Evolutionary conservation across 1,284 basidiomycete genomes (phyloP), one percentile per base, ranked within the genome.

Genomic region (Abortiporus biennis): DNA sequence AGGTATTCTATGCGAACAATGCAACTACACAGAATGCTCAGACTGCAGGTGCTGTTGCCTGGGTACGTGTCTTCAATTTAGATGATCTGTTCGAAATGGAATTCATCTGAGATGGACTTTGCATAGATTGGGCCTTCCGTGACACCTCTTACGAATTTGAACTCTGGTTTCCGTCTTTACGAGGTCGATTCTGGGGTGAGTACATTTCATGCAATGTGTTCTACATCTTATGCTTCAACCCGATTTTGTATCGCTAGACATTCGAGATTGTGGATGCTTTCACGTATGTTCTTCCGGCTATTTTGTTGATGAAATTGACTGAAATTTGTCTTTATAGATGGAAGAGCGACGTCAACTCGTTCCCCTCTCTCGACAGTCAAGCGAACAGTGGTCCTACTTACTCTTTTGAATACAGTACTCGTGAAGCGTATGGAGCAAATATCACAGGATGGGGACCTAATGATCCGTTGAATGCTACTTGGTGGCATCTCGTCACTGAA

Each of bases 401-500:
- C 54, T 57, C 64, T 25, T 78, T 79, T 50, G 84, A 89, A 59
- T 90, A 91, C 59, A 81, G 67, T 50, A 80, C 85, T 6, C 76
- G 88, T 25, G 66, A 74, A 33, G 67, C 80, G 0, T 91, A 88
- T 46, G 84, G 82, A 21, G 57, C 57, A 36, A 77, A 65, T 48
- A 76, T 89, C 39, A 53, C 68, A 0, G 65, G 64, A 15, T 91
- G 88, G 88, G 71, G 73, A 4, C 54, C 61, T 3, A 67, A 69
- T 37, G 85, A 85, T 47, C 86, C 87, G 0, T 61, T 91, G 44
- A 91, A 91, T 52, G 85, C 82, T 13, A 88, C 87, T 4, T 91
- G 84, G 78, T 91, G 86, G 85, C 85, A 88, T 52, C 71, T 63
- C 20, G 77, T 90, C 31, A 90, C 88, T 2, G 85, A 90, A 64